A percentile compares a stretch with the other conserved stretches of the same genome.
Evolutionary conservation across 2,329 filamentous ascomycete species (phyloP).

Genomic region (Colletotrichum lini): DNA sequence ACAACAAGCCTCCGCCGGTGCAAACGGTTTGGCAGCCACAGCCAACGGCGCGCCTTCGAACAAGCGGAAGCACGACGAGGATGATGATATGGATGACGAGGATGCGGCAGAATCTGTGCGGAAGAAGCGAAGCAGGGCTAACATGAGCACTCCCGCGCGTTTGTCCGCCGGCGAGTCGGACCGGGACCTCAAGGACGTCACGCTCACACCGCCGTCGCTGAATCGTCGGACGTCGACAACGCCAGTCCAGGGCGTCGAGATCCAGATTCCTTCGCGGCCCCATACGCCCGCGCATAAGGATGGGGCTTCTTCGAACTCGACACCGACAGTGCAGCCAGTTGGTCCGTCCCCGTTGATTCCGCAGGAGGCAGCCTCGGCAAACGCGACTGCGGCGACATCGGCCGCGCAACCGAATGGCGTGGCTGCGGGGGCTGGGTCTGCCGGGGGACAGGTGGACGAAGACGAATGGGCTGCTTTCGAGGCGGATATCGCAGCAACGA

Average conservation of each 20-base stretch:
- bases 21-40: slow-evolving; percentile 30
- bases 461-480: slow-evolving; percentile 91
- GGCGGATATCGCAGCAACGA: slow-evolving; percentile 77
- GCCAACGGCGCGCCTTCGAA: slow-evolving; percentile 40
- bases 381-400: slow-evolving; percentile 26
- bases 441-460: slow-evolving; percentile 68
- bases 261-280: slow-evolving; percentile 75
- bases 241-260: slow-evolving; percentile 69
- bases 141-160: slow-evolving; percentile 46
- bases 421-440: slow-evolving; percentile 30
- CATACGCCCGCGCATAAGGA: slow-evolving; percentile 68
- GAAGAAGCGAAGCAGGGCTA: slow-evolving; percentile 63
- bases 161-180: slow-evolving; percentile 44
- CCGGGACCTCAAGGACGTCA: slow-evolving; percentile 41
- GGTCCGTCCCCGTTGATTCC: slow-evolving; percentile 57
- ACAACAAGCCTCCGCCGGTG: slow-evolving; percentile 23
- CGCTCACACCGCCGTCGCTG: slow-evolving; percentile 58
- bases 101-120: slow-evolving; percentile 54
- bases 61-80: slow-evolving; percentile 49
- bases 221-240: slow-evolving; percentile 65
- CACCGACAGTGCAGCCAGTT: slow-evolving; percentile 48
- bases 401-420: slow-evolving; percentile 41
- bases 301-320: slow-evolving; percentile 57
- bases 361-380: slow-evolving; percentile 43
- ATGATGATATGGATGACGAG: slow-evolving; percentile 51